Conservation (phyloP, 2,329 filamentous ascomycete genomes). For the Zalaria sp. region DNA sequence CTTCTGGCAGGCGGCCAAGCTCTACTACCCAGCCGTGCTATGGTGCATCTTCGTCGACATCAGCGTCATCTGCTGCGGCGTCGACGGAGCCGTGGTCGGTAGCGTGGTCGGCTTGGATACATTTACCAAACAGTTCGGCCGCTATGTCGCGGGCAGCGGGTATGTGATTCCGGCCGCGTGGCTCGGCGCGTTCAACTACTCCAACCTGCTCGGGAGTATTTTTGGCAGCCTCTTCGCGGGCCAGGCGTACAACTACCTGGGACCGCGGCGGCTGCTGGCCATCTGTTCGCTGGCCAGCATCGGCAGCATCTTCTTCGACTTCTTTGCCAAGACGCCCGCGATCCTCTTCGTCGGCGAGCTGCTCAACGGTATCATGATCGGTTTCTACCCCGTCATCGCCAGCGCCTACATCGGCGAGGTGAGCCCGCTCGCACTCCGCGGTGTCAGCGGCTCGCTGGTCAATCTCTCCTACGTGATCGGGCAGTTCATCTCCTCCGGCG, state of each 20-base stretch:
- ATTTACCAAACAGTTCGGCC: constrained; percentile 1
- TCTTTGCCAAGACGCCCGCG: constrained; percentile 2
- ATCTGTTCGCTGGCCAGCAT: constrained; percentile 1
- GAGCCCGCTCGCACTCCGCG: constrained; percentile 43
- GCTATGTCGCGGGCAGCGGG: not conserved
- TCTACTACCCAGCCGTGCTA: constrained; percentile 4
- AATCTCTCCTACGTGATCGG: constrained; percentile 53
- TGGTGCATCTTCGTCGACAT: constrained; percentile 3
- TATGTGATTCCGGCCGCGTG: constrained; percentile 4
- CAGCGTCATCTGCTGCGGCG: constrained; percentile 1
- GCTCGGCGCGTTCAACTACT: constrained; percentile 4
- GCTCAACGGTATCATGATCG: constrained; percentile 3
- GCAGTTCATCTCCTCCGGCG: constrained; percentile 38
- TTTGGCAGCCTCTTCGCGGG: constrained; percentile 1
- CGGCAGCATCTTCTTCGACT: constrained; percentile 1
- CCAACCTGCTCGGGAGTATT: constrained; percentile 3
- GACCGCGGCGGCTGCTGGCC: constrained; percentile 4
- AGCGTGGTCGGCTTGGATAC: constrained; percentile 3
- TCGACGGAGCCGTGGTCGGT: constrained; percentile 3
- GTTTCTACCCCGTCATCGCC: constrained; percentile 38
- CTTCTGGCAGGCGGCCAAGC: constrained; percentile 3
- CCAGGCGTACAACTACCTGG: constrained; percentile 1
- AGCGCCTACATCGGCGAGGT: constrained; percentile 55
- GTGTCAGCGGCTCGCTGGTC: constrained; percentile 43
- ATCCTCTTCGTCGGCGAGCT: constrained; percentile 1